A percentile compares a stretch with the other conserved stretches of the same genome.
These are phyloP conservation scores for Seminavis robusta DNA, from an alignment of 108 stramenopile species.

Conservation along the genomic window DNA sequence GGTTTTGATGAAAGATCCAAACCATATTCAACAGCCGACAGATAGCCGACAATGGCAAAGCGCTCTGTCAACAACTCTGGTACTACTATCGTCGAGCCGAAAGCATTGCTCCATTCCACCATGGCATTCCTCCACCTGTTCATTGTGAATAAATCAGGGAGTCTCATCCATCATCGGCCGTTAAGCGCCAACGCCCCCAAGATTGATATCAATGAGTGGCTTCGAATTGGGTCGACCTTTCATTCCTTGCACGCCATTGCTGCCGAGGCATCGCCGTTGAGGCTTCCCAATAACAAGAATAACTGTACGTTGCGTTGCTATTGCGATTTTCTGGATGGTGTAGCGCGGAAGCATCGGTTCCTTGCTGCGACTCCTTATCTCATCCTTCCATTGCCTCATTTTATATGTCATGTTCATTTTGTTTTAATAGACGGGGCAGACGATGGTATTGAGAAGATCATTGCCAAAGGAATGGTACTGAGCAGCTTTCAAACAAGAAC, in stretches of 20 bases:
- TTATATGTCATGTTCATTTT: not conserved
- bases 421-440: constrained; percentile 47
- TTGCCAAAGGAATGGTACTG: constrained; percentile 64
- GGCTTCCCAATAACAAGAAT: constrained; percentile 64
- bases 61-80: too few relatives aligned
- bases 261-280: constrained; percentile 72
- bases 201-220: constrained; percentile 86
- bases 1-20: too few relatives aligned
- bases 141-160: constrained; percentile 86
- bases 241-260: constrained; percentile 85
- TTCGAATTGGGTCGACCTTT: constrained; percentile 87
- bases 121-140: constrained; percentile 83
- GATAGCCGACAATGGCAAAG: too few relatives aligned
- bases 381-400: not conserved
- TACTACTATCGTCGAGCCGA: too few relatives aligned
- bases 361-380: not conserved
- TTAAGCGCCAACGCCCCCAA: constrained; percentile 64
- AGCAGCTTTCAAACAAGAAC: constrained; percentile 78
- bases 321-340: not conserved
- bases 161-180: constrained; percentile 82
- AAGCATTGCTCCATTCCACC: not conserved
- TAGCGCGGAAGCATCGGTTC: not conserved
- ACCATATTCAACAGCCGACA: too few relatives aligned
- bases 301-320: constrained; percentile 31
- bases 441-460: constrained; percentile 85